Percentiles rank a stretch among this genome's conserved stretches.
These are phyloP conservation scores for Naegleria fowleri DNA, from an alignment of 208 protist genomes.

Conservation along the genomic window DNA sequence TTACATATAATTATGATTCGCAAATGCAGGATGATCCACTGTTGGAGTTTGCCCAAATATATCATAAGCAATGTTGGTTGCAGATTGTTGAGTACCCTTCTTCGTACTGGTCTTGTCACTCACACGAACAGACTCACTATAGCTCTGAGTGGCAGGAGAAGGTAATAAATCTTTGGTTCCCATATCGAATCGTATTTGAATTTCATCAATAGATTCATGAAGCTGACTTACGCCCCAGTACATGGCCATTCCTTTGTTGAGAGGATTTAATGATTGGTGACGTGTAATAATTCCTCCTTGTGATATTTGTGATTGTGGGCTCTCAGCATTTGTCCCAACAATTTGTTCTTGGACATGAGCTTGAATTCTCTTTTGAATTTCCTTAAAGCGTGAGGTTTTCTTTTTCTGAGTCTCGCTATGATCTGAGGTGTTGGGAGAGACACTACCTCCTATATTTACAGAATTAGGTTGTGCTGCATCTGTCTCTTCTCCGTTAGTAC, in stretches of 20 bases:
- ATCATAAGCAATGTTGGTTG: not conserved
- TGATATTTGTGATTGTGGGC: not conserved
- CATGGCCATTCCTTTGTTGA: not conserved
- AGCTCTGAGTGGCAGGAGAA: not conserved
- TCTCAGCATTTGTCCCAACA: not conserved
- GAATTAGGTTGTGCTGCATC: not conserved
- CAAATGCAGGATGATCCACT: conserved; percentile 5
- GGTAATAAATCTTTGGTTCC: not conserved
- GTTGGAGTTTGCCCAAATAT: not conserved
- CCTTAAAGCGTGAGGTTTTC: not conserved
- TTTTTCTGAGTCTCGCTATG: not conserved
- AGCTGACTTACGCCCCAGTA: not conserved
- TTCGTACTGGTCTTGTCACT: not conserved
- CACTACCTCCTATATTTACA: not conserved
- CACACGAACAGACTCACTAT: not conserved
- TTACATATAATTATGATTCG: conserved; percentile 7
- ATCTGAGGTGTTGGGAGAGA: not conserved
- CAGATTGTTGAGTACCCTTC: not conserved
- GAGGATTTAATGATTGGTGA: not conserved
- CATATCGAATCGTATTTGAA: not conserved
- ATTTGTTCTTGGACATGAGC: not conserved
- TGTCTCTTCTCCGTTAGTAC: not conserved
- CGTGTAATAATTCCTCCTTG: not conserved
- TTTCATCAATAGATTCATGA: not conserved
- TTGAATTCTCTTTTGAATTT: not conserved